These are phyloP conservation scores for Fusarium albosuccineum DNA, from an alignment of 2,329 filamentous ascomycete species.

Conservation along the genomic window DNA sequence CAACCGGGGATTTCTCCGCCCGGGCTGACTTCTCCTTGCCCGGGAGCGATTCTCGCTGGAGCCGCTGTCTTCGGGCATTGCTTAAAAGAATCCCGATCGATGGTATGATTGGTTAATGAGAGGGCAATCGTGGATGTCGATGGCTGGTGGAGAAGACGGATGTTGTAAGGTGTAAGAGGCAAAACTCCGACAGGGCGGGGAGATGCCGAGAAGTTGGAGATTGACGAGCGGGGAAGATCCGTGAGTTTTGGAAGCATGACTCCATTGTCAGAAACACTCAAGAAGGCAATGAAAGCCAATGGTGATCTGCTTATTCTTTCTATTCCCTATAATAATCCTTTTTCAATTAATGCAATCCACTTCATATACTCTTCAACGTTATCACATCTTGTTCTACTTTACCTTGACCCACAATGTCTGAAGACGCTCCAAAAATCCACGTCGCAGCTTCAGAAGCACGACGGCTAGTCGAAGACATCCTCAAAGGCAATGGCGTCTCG, in stretches of 20 bases:
- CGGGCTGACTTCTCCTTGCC: conserved; percentile 31
- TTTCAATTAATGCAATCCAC: neutral
- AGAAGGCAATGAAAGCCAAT: neutral
- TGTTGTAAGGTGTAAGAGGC: conserved; percentile 22
- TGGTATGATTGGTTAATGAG: neutral
- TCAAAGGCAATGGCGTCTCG: conserved; percentile 72
- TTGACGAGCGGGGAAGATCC: conserved; percentile 21
- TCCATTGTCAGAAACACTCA: neutral
- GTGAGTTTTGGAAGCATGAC: neutral
- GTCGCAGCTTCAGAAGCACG: conserved; percentile 56
- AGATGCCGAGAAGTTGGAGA: conserved; percentile 23
- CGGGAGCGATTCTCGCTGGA: conserved; percentile 7
- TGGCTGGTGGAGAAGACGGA: neutral
- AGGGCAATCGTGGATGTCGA: neutral
- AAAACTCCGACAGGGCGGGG: conserved; percentile 30
- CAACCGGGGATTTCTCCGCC: conserved; percentile 45
- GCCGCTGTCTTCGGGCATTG: conserved; percentile 30
- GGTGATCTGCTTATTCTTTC: neutral
- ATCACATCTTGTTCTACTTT: neutral
- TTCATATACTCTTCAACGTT: neutral
- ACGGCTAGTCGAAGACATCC: conserved; percentile 66
- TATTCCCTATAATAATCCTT: neutral
- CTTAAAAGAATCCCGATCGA: neutral
- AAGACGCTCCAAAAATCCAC: conserved; percentile 43
- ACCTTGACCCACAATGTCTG: conserved; percentile 34